Evolutionary conservation across 306 rosid species (phyloP).

Genomic region (Echinosophora koreensis): DNA sequence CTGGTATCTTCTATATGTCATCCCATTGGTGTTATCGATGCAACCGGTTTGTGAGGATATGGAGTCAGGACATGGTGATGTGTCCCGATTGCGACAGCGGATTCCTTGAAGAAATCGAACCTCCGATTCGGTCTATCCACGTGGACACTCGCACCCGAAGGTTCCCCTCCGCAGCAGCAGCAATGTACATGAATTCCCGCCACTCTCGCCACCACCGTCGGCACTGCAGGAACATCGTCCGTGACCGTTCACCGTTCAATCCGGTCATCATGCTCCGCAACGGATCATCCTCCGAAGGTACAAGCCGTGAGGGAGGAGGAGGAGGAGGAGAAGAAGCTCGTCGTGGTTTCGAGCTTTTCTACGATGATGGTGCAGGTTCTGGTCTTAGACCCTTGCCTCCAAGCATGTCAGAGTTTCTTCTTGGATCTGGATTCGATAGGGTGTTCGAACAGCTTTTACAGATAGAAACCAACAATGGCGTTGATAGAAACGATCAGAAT

Average conservation of each 20-base stretch:
- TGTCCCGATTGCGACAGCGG: constrained; percentile 81
- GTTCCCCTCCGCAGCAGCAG: constrained; percentile 51
- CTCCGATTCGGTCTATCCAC: constrained; percentile 9
- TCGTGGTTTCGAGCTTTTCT: constrained; percentile 63
- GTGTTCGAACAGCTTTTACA: constrained; percentile 66
- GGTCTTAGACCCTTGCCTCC: constrained; percentile 71
- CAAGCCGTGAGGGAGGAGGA: constrained; percentile 28
- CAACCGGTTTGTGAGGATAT: constrained; percentile 58
- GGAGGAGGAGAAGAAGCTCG: constrained; percentile 25
- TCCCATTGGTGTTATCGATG: constrained; percentile 87
- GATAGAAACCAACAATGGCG: constrained; percentile 51
- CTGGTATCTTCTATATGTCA: constrained; percentile 33
- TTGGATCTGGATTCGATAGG: constrained; percentile 76
- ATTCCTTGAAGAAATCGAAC: constrained; percentile 62
- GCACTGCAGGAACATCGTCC: background rate
- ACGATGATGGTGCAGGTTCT: constrained; percentile 63
- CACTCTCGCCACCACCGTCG: constrained; percentile 30
- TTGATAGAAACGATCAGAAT: constrained; percentile 41
- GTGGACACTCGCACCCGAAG: constrained; percentile 47
- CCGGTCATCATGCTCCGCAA: constrained; percentile 75
- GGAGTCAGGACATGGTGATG: constrained; percentile 47
- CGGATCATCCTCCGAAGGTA: constrained; percentile 45
- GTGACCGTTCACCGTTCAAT: constrained; percentile 50
- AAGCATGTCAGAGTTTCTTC: constrained; percentile 69
- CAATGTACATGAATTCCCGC: constrained; percentile 65